A percentile compares a stretch with the other conserved stretches of the same genome.
phyloP scores from a whole-genome alignment of 164 flowering plant genomes.

The grape (Vitis vinifera) region ASM3070453v1 NC_081814.1:7048501-7049000 shows the following conservation, averaged over 20 bases:
- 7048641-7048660: constrained; percentile 20
- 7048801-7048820: constrained; percentile 44
- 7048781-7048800: constrained; percentile 26
- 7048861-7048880: constrained; percentile 38
- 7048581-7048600: no score
- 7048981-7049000: constrained; percentile 38
- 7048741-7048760: constrained; percentile 23
- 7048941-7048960: constrained; percentile 32
- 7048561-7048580: no score
- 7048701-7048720: constrained; percentile 29
- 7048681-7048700: constrained; percentile 17
- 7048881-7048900: constrained; percentile 23
- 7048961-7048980: constrained; percentile 43
- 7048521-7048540: no score
- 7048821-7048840: constrained; percentile 35
- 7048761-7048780: constrained; percentile 25
- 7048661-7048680: constrained; percentile 17
- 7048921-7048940: constrained; percentile 18
- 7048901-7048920: constrained; percentile 45
- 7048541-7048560: no score
- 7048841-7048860: constrained; percentile 25
- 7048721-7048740: constrained; percentile 31
- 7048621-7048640: no score
- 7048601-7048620: no score
- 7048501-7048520: no score